Conservation (phyloP, 2,329 filamentous ascomycete genomes). For the Ophiostoma populinum region DNA sequence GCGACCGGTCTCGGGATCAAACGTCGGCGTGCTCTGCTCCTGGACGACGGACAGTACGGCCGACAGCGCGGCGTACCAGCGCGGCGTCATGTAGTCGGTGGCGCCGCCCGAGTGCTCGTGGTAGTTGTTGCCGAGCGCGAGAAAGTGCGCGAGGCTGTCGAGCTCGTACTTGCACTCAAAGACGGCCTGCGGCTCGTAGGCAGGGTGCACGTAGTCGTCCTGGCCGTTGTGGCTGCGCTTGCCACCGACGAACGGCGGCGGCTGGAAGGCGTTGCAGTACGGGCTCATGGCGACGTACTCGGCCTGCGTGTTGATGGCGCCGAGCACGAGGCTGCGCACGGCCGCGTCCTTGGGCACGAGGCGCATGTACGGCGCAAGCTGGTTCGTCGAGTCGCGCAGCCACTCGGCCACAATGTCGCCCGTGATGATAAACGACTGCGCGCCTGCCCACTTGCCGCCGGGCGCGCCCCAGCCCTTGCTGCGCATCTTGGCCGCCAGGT, state of each 20-base stretch:
- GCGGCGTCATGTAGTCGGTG: conserved; percentile 55
- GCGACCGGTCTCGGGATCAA: conserved; percentile 46
- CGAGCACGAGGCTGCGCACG: conserved; percentile 37
- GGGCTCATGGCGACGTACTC: conserved; percentile 90
- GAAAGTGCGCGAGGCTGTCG: conserved; percentile 83
- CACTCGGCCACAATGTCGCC: conserved; percentile 88
- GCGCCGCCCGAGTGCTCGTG: conserved; percentile 56
- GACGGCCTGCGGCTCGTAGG: conserved; percentile 67
- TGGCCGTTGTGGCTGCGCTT: conserved; percentile 57
- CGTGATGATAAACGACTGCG: conserved; percentile 84
- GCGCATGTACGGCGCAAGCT: conserved; percentile 75
- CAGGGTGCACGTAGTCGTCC: conserved; percentile 68
- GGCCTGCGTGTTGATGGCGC: conserved; percentile 36
- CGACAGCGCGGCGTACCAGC: conserved; percentile 66
- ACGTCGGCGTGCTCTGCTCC: conserved; percentile 67
- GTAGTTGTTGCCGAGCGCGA: conserved; percentile 74
- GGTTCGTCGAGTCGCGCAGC: conserved; percentile 82
- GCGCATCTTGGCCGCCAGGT: conserved; percentile 8
- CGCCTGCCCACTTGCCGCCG: conserved; percentile 57
- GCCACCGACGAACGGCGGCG: conserved; percentile 68
- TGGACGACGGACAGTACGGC: conserved; percentile 58
- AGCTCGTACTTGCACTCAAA: conserved; percentile 99
- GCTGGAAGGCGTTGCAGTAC: conserved; percentile 97
- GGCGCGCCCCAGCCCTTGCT: conserved; percentile 17
- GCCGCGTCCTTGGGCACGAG: conserved; percentile 66